Percentiles rank a stretch among this genome's conserved stretches.
Evolutionary conservation across 768 basidiomycete species (phyloP).

Genomic region (Boletus sp.): DNA sequence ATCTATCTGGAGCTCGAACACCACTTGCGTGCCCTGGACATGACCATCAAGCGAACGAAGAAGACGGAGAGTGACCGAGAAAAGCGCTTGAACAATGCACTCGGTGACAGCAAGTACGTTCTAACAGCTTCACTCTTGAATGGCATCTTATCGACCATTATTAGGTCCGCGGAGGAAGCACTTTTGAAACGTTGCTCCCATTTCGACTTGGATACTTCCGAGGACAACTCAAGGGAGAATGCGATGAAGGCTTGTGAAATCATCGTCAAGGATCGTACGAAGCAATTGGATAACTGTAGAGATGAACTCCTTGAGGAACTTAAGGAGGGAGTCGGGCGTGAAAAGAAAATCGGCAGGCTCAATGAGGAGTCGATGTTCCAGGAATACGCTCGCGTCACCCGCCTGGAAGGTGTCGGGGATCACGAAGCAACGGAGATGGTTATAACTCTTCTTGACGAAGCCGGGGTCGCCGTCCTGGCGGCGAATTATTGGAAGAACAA

Average conservation of each 20-base stretch:
- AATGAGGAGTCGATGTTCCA: constrained; percentile 75
- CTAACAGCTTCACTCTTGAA: background rate
- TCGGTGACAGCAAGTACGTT: constrained; percentile 80
- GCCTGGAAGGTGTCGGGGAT: constrained; percentile 67
- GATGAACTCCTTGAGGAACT: constrained; percentile 66
- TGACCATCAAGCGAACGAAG: constrained; percentile 69
- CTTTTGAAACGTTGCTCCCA: constrained; percentile 94
- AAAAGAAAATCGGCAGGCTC: constrained; percentile 61
- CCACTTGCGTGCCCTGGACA: constrained; percentile 85
- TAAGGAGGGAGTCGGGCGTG: constrained; percentile 59
- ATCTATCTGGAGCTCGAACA: constrained; percentile 95
- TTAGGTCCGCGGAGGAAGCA: constrained; percentile 85
- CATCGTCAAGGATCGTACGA: constrained; percentile 78
- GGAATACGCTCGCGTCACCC: constrained; percentile 68
- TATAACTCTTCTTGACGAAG: constrained; percentile 56
- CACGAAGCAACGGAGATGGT: constrained; percentile 67
- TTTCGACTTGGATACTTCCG: constrained; percentile 75
- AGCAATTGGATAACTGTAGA: constrained; percentile 78
- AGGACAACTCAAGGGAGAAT: constrained; percentile 51
- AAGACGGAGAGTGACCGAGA: constrained; percentile 77
- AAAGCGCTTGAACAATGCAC: constrained; percentile 77
- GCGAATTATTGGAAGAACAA: constrained; percentile 37
- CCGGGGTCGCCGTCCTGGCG: constrained; percentile 42
- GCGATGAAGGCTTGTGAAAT: constrained; percentile 93
- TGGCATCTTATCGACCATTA: constrained; percentile 1